phyloP scores from a whole-genome alignment of 441 rosid genomes.

The Breynia disticha region DNA sequence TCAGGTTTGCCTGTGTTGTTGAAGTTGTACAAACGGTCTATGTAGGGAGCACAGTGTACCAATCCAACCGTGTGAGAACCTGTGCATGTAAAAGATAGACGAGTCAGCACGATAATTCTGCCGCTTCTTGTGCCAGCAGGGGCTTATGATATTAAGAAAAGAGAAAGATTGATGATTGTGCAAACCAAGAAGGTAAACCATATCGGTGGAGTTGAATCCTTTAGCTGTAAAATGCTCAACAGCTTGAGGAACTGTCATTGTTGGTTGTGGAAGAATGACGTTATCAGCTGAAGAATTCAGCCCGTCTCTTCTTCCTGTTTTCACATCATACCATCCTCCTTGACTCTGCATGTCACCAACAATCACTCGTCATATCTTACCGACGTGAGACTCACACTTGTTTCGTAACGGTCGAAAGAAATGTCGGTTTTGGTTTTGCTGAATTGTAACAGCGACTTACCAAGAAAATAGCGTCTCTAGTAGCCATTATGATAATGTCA shows the following conservation, averaged over 20 bases:
- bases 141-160: neutral
- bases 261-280: slow-evolving; percentile 40
- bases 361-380: neutral
- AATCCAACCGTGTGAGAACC: slow-evolving; percentile 51
- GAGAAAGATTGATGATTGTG: neutral
- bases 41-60: slow-evolving; percentile 32
- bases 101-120: too few species aligned
- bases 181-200: slow-evolving; percentile 51
- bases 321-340: slow-evolving; percentile 39
- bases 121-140: neutral
- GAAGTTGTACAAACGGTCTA: slow-evolving; percentile 42
- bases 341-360: slow-evolving; percentile 14
- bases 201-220: slow-evolving; percentile 22
- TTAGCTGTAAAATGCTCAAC: slow-evolving; percentile 8
- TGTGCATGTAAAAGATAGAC: too few species aligned
- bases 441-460: slow-evolving; percentile 12
- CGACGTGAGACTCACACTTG: too few species aligned
- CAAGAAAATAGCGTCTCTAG: slow-evolving; percentile 45
- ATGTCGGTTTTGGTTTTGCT: too few species aligned
- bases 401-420: too few species aligned
- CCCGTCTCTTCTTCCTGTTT: slow-evolving; percentile 49
- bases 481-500: slow-evolving; percentile 50
- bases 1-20: slow-evolving; percentile 28
- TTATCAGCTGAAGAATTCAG: slow-evolving; percentile 14
- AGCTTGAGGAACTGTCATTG: slow-evolving; percentile 23